phyloP scores from a whole-genome alignment of 306 rosid genomes.

The Castanea sativa region DNA sequence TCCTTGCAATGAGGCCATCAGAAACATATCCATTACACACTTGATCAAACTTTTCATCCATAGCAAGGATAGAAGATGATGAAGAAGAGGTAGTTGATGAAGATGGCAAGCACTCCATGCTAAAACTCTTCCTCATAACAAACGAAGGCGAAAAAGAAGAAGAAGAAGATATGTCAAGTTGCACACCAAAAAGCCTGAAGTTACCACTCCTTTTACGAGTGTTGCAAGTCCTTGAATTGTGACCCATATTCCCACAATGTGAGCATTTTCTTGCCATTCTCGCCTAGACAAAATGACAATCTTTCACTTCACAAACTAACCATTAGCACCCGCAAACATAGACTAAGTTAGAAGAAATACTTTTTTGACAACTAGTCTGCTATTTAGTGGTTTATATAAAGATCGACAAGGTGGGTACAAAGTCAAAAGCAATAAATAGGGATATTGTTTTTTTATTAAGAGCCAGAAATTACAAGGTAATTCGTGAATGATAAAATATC shows the following conservation, averaged over 20 bases:
- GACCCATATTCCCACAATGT: constrained; percentile 86
- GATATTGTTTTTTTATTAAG: no score
- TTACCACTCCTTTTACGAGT: constrained; percentile 38
- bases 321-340: not conserved
- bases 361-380: not conserved
- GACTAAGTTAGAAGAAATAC: not conserved
- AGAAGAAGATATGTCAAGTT: constrained; percentile 35
- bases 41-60: constrained; percentile 32
- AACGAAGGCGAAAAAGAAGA: not conserved
- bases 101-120: constrained; percentile 59
- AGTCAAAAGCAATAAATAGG: not conserved
- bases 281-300: constrained; percentile 1
- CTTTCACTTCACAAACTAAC: constrained; percentile 10
- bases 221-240: constrained; percentile 88
- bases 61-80: constrained; percentile 37
- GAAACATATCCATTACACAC: constrained; percentile 53
- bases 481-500: no score
- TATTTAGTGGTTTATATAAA: not conserved
- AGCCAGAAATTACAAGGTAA: no score
- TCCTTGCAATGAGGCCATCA: constrained; percentile 48
- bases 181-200: constrained; percentile 79
- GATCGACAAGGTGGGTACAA: not conserved
- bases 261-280: constrained; percentile 95
- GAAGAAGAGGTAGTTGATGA: constrained; percentile 31
- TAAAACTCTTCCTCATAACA: constrained; percentile 64